Conservation (phyloP, 1,284 basidiomycete species). For the Naganishia albida region DNA sequence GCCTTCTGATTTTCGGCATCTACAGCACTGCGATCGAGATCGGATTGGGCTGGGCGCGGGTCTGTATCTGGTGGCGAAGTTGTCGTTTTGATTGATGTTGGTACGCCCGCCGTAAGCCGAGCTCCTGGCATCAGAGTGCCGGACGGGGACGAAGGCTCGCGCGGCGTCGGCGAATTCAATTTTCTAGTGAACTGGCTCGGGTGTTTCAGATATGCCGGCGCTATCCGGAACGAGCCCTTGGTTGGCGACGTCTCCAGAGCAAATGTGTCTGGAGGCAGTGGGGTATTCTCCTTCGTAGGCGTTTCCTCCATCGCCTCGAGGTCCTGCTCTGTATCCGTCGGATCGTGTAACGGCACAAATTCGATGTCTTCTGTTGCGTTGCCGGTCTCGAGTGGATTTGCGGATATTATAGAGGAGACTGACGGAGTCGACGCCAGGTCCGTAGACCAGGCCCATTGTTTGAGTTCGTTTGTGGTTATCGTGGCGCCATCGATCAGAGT, state of each 20-base stretch:
- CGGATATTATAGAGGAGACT: neutral
- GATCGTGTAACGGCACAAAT: too few relatives aligned
- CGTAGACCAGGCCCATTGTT: constrained; percentile 32
- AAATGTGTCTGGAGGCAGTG: neutral
- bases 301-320: neutral
- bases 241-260: neutral
- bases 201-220: neutral
- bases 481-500: constrained; percentile 26
- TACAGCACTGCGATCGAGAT: too few relatives aligned
- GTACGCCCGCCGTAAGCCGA: too few relatives aligned
- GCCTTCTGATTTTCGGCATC: too few relatives aligned
- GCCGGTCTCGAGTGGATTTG: constrained; percentile 2
- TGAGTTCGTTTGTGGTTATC: constrained; percentile 23
- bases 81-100: too few relatives aligned
- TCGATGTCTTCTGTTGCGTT: neutral
- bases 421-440: constrained; percentile 25
- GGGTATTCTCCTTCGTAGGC: neutral
- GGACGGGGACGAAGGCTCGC: neutral
- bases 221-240: neutral
- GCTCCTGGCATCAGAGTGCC: neutral
- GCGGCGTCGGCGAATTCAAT: neutral
- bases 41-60: too few relatives aligned
- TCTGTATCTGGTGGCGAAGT: too few relatives aligned
- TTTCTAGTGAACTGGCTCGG: neutral
- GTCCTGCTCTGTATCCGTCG: neutral